Conservation (phyloP, 352 stramenopile species). For the Pythium angustatum region DNA sequence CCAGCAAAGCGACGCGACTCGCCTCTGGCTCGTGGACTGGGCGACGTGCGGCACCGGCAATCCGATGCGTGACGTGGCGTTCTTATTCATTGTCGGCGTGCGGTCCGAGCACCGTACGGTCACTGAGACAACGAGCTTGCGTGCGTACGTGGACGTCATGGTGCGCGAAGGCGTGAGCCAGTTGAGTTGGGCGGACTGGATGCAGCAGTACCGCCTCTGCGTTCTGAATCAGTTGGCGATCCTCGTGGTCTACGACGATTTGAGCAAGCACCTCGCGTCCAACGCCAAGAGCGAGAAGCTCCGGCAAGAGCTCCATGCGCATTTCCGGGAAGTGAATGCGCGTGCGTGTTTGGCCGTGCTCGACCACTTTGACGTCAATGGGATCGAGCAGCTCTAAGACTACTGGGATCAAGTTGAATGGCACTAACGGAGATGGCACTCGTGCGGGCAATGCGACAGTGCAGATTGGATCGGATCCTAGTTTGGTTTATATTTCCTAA, state of each 20-base stretch:
- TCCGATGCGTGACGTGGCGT: conserved; percentile 73
- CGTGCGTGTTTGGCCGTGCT: conserved; percentile 63
- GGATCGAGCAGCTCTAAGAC: conserved; percentile 16
- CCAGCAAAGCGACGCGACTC: conserved; percentile 8
- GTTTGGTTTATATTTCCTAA: no score
- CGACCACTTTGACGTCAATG: conserved; percentile 49
- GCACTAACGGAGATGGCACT: no score
- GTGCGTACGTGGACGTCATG: conserved; percentile 46
- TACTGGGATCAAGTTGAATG: neutral
- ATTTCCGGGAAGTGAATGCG: conserved; percentile 73
- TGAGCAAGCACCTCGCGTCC: conserved; percentile 76
- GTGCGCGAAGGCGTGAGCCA: conserved; percentile 21
- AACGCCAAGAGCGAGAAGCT: conserved; percentile 73
- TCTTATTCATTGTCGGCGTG: conserved; percentile 85
- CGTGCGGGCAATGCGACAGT: no score
- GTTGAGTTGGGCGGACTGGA: conserved; percentile 45
- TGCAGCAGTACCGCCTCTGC: conserved; percentile 57
- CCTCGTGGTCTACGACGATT: conserved; percentile 74
- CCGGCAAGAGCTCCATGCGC: conserved; percentile 52
- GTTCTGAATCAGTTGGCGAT: conserved; percentile 85
- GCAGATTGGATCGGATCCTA: no score
- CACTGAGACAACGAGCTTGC: conserved; percentile 41
- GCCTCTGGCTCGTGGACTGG: conserved; percentile 80
- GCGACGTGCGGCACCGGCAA: conserved; percentile 75
- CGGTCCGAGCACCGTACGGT: conserved; percentile 41